Base-by-base conservation (phyloP, 2,329 filamentous ascomycete species). In the Chaetomium sp. region DNA sequence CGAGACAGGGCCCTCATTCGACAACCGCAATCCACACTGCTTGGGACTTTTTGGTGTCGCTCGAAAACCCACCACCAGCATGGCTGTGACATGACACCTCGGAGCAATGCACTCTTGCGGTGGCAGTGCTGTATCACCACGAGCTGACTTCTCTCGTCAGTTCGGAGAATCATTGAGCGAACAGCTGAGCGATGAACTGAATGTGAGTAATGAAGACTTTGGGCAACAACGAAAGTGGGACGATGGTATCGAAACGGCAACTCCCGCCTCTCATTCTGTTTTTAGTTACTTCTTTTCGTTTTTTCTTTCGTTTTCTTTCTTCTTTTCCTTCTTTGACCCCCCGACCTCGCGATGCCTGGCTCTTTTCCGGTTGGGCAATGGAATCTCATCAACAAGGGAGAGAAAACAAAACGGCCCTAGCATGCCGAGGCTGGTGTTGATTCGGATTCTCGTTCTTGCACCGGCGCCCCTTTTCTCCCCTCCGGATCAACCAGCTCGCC, bases 1-100 rank as follows among this genome's bases (percentile, higher is more conserved):
- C 3, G 27, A 29, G 27, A 29, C 62, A 65, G 49, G 62, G 54
- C 49, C 63, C 29, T 60, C 25, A 68, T 68, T 68, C 63, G 64
- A 57, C 42, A 45, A 53, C 27, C 27, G 53, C 49, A 27, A n/a
- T 33, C 21, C 63, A 45, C 27, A 45, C 27, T 42, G 49, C 49
- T n/a, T 9, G 47, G 29, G 16, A 13, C 29, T 9, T 60, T 19
- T n/a, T 21, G 4, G 35, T 58, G 55, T 27, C 35, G 23, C 31
- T 57, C 21, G 21, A 35, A 35, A 33, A 33, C 31, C 31, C 33
- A 35, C 33, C 3, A 3, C 10, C 9, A 35, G 33, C 9, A 35
- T 13, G 23, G 49, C 27, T 54, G 56, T 33, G 16, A 47, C 56
- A 31, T 42, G 9, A 29, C n/a, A 12, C 16, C 13, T 58, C 27